phyloP scores from a whole-genome alignment of 768 basidiomycete species.

The Suillus ampliporus region DNA sequence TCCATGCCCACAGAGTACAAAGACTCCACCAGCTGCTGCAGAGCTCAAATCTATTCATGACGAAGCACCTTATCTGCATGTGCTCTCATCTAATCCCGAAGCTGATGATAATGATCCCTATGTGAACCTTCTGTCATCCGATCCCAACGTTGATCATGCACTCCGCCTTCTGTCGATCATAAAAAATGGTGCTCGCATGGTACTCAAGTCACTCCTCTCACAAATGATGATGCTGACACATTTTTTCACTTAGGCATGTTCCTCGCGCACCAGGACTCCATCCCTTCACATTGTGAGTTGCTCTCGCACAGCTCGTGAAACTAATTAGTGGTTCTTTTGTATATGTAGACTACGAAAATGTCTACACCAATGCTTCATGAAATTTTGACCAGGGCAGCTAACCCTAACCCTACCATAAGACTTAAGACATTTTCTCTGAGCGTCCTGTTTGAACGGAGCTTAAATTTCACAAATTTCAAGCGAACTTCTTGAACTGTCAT shows the following conservation, averaged over 20 bases:
- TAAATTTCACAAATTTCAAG: not conserved
- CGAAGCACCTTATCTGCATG: too few relatives aligned
- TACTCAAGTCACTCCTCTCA: not conserved
- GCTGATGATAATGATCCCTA: too few relatives aligned
- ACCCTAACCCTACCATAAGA: not conserved
- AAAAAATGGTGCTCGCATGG: not conserved
- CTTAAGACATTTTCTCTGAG: too few relatives aligned
- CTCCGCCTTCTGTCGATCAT: not conserved
- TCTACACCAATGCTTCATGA: not conserved
- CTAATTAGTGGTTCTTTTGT: not conserved
- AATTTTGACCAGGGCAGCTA: not conserved
- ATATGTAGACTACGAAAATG: not conserved
- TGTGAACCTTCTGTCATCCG: too few relatives aligned
- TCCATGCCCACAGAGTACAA: too few relatives aligned
- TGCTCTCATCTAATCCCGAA: not conserved
- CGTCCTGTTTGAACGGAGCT: not conserved
- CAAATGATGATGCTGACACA: not conserved
- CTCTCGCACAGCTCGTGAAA: too few relatives aligned
- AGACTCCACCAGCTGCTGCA: too few relatives aligned
- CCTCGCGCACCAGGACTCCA: not conserved
- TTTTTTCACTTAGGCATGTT: not conserved
- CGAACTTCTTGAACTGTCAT: not conserved
- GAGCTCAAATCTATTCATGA: too few relatives aligned
- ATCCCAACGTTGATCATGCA: not conserved
- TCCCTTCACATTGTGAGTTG: too few relatives aligned